Base-by-base conservation (phyloP, 148 eudicot genomes). In the Polygonum maritimum region DNA sequence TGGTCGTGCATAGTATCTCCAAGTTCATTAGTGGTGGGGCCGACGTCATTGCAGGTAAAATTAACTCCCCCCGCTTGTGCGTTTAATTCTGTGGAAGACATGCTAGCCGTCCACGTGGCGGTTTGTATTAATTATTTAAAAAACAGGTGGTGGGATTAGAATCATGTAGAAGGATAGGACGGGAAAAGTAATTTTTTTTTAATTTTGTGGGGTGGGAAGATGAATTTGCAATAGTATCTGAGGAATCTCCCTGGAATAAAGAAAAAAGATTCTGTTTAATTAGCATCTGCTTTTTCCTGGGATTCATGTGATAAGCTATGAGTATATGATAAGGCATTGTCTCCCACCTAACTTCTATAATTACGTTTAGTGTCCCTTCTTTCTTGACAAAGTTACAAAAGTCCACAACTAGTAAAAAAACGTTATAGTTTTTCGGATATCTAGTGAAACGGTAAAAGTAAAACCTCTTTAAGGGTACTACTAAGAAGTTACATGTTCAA, bases 11-110 rank as follows among this genome's bases (percentile, higher is more conserved):
- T 76, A 95, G 99, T 55, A 91, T 95, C 47, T 86, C 97, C 26
- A 95, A 95, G 89, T 95, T 81, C 63, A 89, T 95, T 48, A 92
- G 99, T 67, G 99, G 99, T 48, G 96, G 87, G 71, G 99, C 96
- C 76, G 99, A 95, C 76, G 83, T 95, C 21, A 90, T 92, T 76
- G 97, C 99, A 71, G 99, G 99, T 92, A 79, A 67, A 36, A 7
- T 76, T 36, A 26, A 6, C 44, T 75, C 38, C n/a, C 4, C 5
- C 7, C 18, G 49, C 41, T 22, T 48, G 3, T 74, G 13, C 41
- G 41, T 39, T 74, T 19, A 49, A 49, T 51, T 51, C 19, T n/a
- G 33, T 62, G 69, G 12, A 33, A 13, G 18, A 12, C 35, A 18
- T 52, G 40, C 45, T 35, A 2, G 67, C 69, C 80, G 82, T 76